Base-by-base conservation (phyloP, 306 rosid species). In the Neltuma alba region DNA sequence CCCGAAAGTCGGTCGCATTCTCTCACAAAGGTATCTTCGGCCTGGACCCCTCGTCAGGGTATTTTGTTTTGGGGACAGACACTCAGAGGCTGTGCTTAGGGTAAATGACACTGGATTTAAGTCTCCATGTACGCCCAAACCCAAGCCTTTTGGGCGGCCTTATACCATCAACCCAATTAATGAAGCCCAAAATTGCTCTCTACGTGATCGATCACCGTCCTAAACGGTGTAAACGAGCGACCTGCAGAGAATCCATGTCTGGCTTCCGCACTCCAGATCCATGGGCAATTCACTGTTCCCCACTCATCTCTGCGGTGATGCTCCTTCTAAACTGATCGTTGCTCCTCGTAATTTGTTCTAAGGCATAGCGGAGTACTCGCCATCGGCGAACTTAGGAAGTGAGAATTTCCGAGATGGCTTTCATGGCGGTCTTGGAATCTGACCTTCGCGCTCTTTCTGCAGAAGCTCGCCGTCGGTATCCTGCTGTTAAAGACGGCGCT, bases 381-480 rank as follows among this genome's bases (percentile, higher is more conserved):
- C 72, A 52, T 76, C 69, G 76, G 60, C 58, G 62, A 47, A 70
- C 73, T 63, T 21, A 14, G 30, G 40, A 48, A 27, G 45, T 14
- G 27, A 74, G 74, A 34, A 79, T 76, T 83, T 76, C 84, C 82
- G 77, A 78, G 81, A 94, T 94, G 99, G 97, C 97, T 88, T 94
- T 94, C 92, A 94, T 92, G 99, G 97, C 97, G 83, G 99, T 89
- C 74, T 86, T 94, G 85, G 99, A 94, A 87, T 92, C 97, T 55
- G 99, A 94, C 92, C 99, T 94, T 76, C 99, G 99, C 63, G 97
- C 99, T 20, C 95, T 94, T 79, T 94, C 97, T 63, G 91, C 92
- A 23, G 99, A 94, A 89, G 97, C 99, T 85, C 99, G 99, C 85
- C 99, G 99, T 78, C 99, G 99, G 6, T 83, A 91, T 70, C 97